These are phyloP conservation scores for Fusarium piperis DNA, from an alignment of 2,329 filamentous ascomycete genomes.

Conservation along the genomic window DNA sequence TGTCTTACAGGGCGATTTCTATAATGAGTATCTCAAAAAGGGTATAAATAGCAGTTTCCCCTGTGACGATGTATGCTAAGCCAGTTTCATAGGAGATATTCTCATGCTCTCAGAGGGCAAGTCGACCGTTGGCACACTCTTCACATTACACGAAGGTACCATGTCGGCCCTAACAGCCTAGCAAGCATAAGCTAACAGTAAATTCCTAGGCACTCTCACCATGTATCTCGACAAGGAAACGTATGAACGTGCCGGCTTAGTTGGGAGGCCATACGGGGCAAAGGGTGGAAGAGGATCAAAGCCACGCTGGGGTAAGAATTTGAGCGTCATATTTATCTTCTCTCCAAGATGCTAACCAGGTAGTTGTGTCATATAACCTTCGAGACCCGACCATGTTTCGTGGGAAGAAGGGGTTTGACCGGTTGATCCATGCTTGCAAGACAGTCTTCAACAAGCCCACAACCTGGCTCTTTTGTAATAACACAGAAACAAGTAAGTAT, in stretches of 20 bases:
- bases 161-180: not conserved
- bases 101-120: conserved; percentile 86
- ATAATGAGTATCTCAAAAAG: conserved; percentile 84
- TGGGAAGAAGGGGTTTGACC: conserved; percentile 84
- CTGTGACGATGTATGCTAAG: not conserved
- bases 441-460: conserved; percentile 75
- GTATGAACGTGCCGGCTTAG: conserved; percentile 84
- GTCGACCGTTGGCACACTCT: conserved; percentile 75
- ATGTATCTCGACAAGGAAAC: conserved; percentile 83
- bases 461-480: conserved; percentile 82
- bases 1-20: conserved; percentile 78
- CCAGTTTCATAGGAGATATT: conserved; percentile 68
- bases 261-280: conserved; percentile 72
- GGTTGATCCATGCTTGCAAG: conserved; percentile 80
- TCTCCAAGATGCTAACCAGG: conserved; percentile 29
- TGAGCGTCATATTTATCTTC: not conserved
- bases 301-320: conserved; percentile 74
- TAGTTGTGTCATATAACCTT: conserved; percentile 82
- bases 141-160: conserved; percentile 74
- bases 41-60: conserved; percentile 56
- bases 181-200: not conserved
- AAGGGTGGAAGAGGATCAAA: conserved; percentile 70
- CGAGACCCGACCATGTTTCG: conserved; percentile 78
- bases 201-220: conserved; percentile 68
- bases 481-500: conserved; percentile 48